Evolutionary conservation across 768 basidiomycete genomes (phyloP).

Genomic region (Boletus pseudo-olivaceus): DNA sequence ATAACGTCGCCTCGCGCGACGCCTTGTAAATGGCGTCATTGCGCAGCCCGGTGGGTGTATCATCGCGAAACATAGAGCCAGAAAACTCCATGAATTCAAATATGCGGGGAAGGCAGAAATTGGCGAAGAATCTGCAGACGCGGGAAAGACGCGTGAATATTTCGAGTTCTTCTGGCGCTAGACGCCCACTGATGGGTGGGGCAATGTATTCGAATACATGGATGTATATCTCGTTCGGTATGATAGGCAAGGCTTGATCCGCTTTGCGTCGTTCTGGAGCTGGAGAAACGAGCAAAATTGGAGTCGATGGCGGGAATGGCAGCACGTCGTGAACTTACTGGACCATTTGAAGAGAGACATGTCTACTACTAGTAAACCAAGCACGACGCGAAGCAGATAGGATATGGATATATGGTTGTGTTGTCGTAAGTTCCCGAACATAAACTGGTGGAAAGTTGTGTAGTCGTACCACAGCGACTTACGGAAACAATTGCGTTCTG

Average conservation of each 20-base stretch:
- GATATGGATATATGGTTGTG: not conserved
- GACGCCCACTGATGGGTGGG: slow-evolving; percentile 12
- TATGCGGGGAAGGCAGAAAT: slow-evolving; percentile 37
- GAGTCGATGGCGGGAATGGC: not conserved
- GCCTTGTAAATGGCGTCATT: not conserved
- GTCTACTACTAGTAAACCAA: not conserved
- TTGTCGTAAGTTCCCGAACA: no score
- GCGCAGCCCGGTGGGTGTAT: not conserved
- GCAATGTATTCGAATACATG: slow-evolving; percentile 37
- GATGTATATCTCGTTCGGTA: slow-evolving; percentile 46
- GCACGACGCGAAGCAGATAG: not conserved
- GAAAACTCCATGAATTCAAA: slow-evolving; percentile 32
- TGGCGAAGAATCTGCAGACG: slow-evolving; percentile 44
- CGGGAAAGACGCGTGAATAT: slow-evolving; percentile 30
- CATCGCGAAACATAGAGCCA: slow-evolving; percentile 17
- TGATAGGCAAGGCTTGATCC: slow-evolving; percentile 18
- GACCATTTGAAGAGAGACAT: slow-evolving; percentile 11
- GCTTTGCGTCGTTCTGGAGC: slow-evolving; percentile 25
- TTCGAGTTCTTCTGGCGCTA: slow-evolving; percentile 4
- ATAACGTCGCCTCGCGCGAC: not conserved
- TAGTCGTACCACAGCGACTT: no score
- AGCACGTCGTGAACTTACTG: not conserved
- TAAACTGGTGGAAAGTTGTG: not conserved
- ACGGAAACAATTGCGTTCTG: no score
- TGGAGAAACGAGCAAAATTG: slow-evolving; percentile 4